Evolutionary conservation across 139 green algal species (phyloP).

Genomic region (Chlorella sp.): DNA sequence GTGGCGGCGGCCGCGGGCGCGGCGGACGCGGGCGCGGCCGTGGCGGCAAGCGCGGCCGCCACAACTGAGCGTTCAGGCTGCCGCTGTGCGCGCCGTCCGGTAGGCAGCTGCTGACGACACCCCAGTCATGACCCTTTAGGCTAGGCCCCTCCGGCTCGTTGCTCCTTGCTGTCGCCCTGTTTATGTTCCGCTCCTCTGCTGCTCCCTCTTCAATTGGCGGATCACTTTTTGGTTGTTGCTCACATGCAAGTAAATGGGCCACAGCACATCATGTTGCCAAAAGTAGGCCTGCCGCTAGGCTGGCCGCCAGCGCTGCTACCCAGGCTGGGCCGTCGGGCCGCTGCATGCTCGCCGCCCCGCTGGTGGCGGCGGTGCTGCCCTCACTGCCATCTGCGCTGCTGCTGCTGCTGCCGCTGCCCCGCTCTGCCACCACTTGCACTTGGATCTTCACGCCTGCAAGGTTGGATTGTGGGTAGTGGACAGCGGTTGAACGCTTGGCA

Average conservation of each 20-base stretch:
- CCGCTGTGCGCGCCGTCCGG: no score
- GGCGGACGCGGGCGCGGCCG: no score
- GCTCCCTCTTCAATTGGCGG: not conserved
- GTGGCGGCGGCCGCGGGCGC: no score
- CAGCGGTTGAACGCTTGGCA: not conserved
- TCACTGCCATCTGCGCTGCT: not conserved
- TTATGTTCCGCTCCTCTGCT: not conserved
- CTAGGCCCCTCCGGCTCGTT: no score
- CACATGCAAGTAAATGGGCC: no score
- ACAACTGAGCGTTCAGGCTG: not conserved
- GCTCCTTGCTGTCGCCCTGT: no score
- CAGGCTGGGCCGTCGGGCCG: not conserved
- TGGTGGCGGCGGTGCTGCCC: not conserved
- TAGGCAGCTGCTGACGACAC: no score
- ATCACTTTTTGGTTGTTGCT: not conserved
- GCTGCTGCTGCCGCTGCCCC: not conserved
- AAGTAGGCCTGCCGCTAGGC: not conserved
- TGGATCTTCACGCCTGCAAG: constrained; percentile 24
- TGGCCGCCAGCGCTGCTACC: not conserved
- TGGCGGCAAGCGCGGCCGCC: constrained; percentile 15
- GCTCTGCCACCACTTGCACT: constrained; percentile 17
- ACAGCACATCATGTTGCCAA: not conserved
- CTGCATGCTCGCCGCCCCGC: not conserved
- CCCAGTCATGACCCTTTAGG: no score
- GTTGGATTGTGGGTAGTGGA: no score